Base-by-base conservation (phyloP, 805 yeast genomes). In the Candida peoriensis region DNA sequence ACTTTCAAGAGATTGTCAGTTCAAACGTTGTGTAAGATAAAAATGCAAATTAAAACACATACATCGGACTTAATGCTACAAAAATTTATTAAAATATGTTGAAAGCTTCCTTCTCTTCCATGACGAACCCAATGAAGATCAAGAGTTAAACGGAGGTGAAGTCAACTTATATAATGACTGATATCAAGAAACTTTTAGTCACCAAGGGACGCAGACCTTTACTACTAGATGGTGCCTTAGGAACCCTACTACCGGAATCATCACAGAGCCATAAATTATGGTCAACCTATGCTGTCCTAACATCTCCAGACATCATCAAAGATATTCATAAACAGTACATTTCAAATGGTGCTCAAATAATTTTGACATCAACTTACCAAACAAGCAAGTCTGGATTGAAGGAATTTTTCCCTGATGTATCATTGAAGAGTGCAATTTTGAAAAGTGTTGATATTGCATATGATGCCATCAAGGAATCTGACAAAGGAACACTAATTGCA, bases 351-450 rank as follows among this genome's bases (percentile, higher is more conserved):
- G 72, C 81, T 1, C 70, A 76, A 39, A 47, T 76, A 4, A 56
- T 73, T 21, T 64, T 67, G 14, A 70, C 82, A 2, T 63, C 75
- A 8, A 74, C 81, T 1, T 80, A 80, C 50, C 87, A 80, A 51
- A 66, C 75, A 2, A 27, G 43, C 8, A 33, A 30, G 15, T 24
- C 8, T 2, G 24, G 15, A 60, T 71, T 30, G 47, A 60, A 19
- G 41, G 43, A 16, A 70, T 34, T 21, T 25, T 44, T 39, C 33
- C 72, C 22, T 48, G 74, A 36, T 19, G 28, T 28, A 8, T 20
- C 21, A 5, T 43, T 39, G 19, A 4, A 24, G 4, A 37, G 32
- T 8, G 35, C 35, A 10, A 25, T 46, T 13, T 20, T 15, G 16
- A 36, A 29, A 32, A 42, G 49, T 20, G 32, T 47, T 22, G 51